Evolutionary conservation across 805 yeast species (phyloP).

Genomic region (Saccharomycopsis guyanensis): DNA sequence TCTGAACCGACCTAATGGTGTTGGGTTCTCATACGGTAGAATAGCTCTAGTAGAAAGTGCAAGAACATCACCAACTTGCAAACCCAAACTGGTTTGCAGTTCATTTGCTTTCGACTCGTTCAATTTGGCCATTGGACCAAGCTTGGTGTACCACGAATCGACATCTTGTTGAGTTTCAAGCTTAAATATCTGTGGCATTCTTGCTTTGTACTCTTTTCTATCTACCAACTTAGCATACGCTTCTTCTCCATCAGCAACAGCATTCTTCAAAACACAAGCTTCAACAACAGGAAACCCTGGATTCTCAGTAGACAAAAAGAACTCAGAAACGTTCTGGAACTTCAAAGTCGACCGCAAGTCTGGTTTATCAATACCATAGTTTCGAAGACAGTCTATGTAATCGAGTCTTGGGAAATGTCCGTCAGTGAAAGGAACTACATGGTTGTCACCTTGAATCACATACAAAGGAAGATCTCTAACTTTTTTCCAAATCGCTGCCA

Average conservation of each 20-base stretch:
- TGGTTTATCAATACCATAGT: conserved; percentile 91
- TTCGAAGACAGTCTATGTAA: conserved; percentile 61
- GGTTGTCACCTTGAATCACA: conserved; percentile 24
- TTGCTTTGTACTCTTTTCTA: conserved; percentile 38
- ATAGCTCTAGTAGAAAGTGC: conserved; percentile 71
- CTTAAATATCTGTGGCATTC: conserved; percentile 52
- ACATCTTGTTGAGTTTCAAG: conserved; percentile 38
- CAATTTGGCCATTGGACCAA: background rate
- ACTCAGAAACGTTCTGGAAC: conserved; percentile 41
- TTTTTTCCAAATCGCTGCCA: conserved; percentile 47
- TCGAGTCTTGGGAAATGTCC: conserved; percentile 38
- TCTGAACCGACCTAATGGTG: conserved; percentile 83
- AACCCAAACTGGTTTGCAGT: conserved; percentile 31
- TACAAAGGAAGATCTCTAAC: conserved; percentile 36
- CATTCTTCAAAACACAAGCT: conserved; percentile 54
- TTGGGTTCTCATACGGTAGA: conserved; percentile 82
- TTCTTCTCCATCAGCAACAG: conserved; percentile 28
- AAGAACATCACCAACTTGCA: conserved; percentile 63
- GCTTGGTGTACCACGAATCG: conserved; percentile 36
- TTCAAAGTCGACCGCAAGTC: conserved; percentile 63
- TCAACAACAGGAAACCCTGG: conserved; percentile 63
- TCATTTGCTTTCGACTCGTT: conserved; percentile 23
- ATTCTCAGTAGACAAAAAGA: conserved; percentile 29
- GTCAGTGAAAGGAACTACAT: background rate
- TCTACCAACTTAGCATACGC: conserved; percentile 32